Evolutionary conservation across 202 grass and related monocot genomes (phyloP).

Genomic region (Dendrocalamus latiflorus): DNA sequence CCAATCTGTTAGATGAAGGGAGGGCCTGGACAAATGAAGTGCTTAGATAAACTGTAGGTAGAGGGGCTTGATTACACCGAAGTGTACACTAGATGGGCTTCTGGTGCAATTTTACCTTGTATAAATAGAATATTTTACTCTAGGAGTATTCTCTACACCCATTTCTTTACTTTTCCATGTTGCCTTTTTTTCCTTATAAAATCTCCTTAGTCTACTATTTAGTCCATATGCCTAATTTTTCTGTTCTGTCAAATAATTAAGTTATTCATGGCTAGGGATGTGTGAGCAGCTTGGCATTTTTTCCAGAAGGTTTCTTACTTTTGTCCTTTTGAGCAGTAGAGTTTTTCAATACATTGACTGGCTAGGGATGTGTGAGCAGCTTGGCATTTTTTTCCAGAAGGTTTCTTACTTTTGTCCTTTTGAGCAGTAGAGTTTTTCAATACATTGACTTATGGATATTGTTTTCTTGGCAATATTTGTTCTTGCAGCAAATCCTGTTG

Average conservation of each 20-base stretch:
- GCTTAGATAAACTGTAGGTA: not conserved
- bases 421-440: not conserved
- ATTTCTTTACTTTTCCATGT: not conserved
- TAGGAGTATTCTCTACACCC: not conserved
- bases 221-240: not conserved
- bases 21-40: not conserved
- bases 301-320: not conserved
- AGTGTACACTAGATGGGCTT: not conserved
- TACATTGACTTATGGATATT: not conserved
- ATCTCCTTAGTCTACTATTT: not conserved
- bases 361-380: too few relatives aligned
- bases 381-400: not conserved
- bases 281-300: not conserved
- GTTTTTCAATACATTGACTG: not conserved
- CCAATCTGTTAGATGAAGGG: not conserved
- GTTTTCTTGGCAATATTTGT: not conserved
- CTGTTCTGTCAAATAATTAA: not conserved
- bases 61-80: not conserved
- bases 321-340: not conserved
- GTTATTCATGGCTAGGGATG: not conserved
- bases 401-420: not conserved
- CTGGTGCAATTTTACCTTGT: not conserved
- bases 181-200: not conserved
- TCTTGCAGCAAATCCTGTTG: constrained; percentile 58
- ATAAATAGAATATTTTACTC: not conserved